A percentile compares a stretch with the other conserved stretches of the same genome.
phyloP scores from a whole-genome alignment of 495 filamentous ascomycete species.

The Aspergillus sparsus region DNA sequence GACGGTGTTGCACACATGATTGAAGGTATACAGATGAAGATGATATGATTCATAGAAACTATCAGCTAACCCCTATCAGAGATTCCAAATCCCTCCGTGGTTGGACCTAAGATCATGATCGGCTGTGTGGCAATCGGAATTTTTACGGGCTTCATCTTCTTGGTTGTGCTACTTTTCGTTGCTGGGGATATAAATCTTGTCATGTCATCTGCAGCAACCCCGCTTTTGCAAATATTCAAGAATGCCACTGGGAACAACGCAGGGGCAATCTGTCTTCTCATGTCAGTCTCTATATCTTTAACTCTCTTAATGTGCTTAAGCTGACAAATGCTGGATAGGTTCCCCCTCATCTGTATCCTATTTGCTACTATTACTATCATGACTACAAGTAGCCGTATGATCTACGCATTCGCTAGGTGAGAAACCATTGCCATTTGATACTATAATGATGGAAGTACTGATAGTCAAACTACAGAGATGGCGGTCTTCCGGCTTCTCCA shows the following conservation, averaged over 20 bases:
- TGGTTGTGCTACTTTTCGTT: conserved; percentile 66
- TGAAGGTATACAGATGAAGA: conserved; percentile 33
- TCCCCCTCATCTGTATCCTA: conserved; percentile 70
- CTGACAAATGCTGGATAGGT: conserved; percentile 37
- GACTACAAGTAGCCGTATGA: conserved; percentile 77
- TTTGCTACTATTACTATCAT: conserved; percentile 72
- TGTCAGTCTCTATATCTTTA: conserved; percentile 42
- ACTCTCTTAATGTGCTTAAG: not conserved
- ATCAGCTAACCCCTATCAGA: conserved; percentile 39
- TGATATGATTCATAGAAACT: not conserved
- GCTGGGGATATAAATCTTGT: conserved; percentile 58
- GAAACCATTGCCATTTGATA: not conserved
- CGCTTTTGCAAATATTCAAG: conserved; percentile 69
- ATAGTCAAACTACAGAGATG: conserved; percentile 50
- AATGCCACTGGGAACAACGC: conserved; percentile 66
- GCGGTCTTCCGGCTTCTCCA: conserved; percentile 65
- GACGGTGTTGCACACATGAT: conserved; percentile 58
- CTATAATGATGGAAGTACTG: conserved; percentile 9
- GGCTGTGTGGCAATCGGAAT: conserved; percentile 68
- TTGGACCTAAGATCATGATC: conserved; percentile 74
- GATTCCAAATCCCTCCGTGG: conserved; percentile 66
- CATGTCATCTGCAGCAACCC: conserved; percentile 61
- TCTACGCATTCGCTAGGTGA: conserved; percentile 68
- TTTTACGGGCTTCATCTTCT: conserved; percentile 67
- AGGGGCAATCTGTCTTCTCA: conserved; percentile 66